Evolutionary conservation across 768 basidiomycete species (phyloP).

Genomic region (Podaxis pistillaris): DNA sequence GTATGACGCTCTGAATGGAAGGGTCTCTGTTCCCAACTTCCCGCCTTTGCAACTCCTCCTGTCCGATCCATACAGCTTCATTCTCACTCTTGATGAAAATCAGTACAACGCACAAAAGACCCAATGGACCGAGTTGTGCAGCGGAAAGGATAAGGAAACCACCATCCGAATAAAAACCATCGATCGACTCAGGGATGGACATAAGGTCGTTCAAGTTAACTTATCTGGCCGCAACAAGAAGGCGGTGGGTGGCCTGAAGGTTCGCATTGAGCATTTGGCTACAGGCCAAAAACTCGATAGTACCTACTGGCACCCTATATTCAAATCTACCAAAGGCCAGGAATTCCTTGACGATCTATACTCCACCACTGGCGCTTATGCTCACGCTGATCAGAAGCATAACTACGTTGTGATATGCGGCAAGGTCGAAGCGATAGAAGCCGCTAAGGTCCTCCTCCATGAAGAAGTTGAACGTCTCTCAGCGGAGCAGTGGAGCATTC

Average conservation of each 20-base stretch:
- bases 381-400: slow-evolving; percentile 45
- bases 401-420: slow-evolving; percentile 48
- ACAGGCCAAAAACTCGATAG: slow-evolving; percentile 45
- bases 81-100: slow-evolving; percentile 41
- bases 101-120: slow-evolving; percentile 51
- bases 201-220: slow-evolving; percentile 32
- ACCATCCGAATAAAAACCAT: slow-evolving; percentile 26
- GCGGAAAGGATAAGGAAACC: slow-evolving; percentile 29
- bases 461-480: slow-evolving; percentile 47
- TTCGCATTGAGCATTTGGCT: slow-evolving; percentile 54
- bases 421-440: slow-evolving; percentile 32
- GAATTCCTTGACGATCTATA: slow-evolving; percentile 34
- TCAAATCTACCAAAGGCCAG: slow-evolving; percentile 28
- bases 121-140: slow-evolving; percentile 45
- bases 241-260: slow-evolving; percentile 55
- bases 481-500: slow-evolving; percentile 38
- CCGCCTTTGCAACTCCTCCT: slow-evolving; percentile 38
- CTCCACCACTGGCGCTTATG: slow-evolving; percentile 35
- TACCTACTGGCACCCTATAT: slow-evolving; percentile 48
- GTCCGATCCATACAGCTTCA: slow-evolving; percentile 50
- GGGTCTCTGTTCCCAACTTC: slow-evolving; percentile 26
- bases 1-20: slow-evolving; percentile 32
- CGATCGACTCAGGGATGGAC: slow-evolving; percentile 22
- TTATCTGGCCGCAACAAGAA: slow-evolving; percentile 52
- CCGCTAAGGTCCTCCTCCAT: slow-evolving; percentile 43